These are phyloP conservation scores for Petunia secreta DNA, from an alignment of 257 asterid genomes.

Conservation along the genomic window DNA sequence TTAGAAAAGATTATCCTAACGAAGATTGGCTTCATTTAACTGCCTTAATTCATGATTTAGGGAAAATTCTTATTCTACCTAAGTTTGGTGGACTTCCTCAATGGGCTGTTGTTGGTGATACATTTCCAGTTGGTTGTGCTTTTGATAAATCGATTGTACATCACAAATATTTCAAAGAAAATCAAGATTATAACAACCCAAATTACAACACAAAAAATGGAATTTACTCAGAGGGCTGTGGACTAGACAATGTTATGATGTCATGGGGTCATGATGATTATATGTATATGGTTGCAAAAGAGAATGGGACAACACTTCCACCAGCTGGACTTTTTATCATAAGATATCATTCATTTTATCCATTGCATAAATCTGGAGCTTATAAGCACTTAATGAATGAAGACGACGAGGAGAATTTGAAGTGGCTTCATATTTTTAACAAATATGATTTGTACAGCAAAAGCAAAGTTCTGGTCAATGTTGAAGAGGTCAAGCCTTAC, in stretches of 20 bases:
- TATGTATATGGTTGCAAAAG: conserved; percentile 53
- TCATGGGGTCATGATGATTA: conserved; percentile 53
- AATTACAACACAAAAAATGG: conserved; percentile 37
- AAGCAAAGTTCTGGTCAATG: conserved; percentile 42
- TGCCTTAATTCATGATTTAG: conserved; percentile 49
- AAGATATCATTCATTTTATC: conserved; percentile 64
- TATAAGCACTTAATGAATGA: conserved; percentile 29
- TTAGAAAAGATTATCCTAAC: conserved; percentile 44
- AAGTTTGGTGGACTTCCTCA: conserved; percentile 45
- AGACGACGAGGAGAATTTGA: conserved; percentile 32
- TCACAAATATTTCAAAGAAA: conserved; percentile 42
- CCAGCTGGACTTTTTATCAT: conserved; percentile 60
- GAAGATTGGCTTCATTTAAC: conserved; percentile 50
- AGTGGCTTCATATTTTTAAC: conserved; percentile 34
- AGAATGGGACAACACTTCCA: conserved; percentile 57
- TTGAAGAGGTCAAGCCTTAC: conserved; percentile 32
- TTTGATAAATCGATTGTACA: conserved; percentile 49
- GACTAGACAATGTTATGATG: conserved; percentile 43
- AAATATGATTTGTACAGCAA: conserved; percentile 49
- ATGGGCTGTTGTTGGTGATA: conserved; percentile 58
- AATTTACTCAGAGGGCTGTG: conserved; percentile 33
- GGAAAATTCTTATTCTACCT: conserved; percentile 45
- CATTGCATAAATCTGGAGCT: conserved; percentile 30
- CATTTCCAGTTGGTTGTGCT: conserved; percentile 51
- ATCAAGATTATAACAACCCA: conserved; percentile 38